These are phyloP conservation scores for Rutstroemia sp. DNA, from an alignment of 2,329 filamentous ascomycete genomes.

Conservation along the genomic window DNA sequence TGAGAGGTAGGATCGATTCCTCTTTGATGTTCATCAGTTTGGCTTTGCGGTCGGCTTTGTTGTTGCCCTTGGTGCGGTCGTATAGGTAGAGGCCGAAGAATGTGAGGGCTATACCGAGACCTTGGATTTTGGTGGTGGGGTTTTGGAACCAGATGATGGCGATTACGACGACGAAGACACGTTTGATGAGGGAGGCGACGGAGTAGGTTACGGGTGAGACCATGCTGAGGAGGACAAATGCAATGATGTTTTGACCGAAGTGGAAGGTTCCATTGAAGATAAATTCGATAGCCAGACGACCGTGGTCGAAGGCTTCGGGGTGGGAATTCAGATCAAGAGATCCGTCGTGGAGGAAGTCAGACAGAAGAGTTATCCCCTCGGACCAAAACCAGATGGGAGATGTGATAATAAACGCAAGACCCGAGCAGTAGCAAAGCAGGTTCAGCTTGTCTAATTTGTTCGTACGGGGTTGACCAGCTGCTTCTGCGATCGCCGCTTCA, in stretches of 20 bases:
- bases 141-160: constrained; percentile 96
- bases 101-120: constrained; percentile 77
- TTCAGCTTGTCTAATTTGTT: constrained; percentile 95
- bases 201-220: constrained; percentile 96
- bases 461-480: constrained; percentile 57
- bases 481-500: constrained; percentile 78
- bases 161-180: constrained; percentile 92
- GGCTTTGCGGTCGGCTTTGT: constrained; percentile 78
- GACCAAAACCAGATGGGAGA: constrained; percentile 88
- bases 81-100: constrained; percentile 93
- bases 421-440: constrained; percentile 92
- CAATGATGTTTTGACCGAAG: constrained; percentile 92
- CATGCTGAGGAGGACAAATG: constrained; percentile 85
- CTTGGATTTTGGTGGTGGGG: constrained; percentile 76
- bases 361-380: constrained; percentile 71
- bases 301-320: constrained; percentile 64
- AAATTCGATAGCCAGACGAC: constrained; percentile 72
- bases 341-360: constrained; percentile 77
- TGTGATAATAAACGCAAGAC: constrained; percentile 82
- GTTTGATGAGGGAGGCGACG: constrained; percentile 91
- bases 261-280: constrained; percentile 96
- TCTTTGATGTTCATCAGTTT: constrained; percentile 50
- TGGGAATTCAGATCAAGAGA: constrained; percentile 54
- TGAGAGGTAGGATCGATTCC: constrained; percentile 24
- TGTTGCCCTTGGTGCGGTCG: constrained; percentile 82